phyloP scores from a whole-genome alignment of 352 stramenopile genomes.

The Globisporangium sylvaticum region DNA sequence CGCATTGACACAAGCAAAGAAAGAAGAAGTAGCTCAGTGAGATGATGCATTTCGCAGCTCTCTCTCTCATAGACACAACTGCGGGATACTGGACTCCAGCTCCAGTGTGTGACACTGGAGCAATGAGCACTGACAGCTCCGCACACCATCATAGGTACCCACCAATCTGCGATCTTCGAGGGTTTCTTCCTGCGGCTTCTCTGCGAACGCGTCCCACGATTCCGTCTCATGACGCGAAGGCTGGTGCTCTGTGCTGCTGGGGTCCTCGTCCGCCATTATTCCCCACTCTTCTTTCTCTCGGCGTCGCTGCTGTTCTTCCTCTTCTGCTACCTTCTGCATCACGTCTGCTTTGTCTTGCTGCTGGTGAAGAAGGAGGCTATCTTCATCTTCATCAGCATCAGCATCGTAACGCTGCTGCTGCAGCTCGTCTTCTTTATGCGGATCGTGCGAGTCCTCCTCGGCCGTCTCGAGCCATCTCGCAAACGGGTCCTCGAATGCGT shows the following conservation, averaged over 20 bases:
- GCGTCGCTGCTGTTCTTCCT: background rate
- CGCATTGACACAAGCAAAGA: background rate
- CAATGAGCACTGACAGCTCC: too few species aligned
- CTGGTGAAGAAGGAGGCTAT: too few species aligned
- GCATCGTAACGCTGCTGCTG: too few species aligned
- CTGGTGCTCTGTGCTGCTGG: background rate
- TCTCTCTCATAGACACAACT: background rate
- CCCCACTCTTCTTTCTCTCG: background rate
- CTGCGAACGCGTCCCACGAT: background rate
- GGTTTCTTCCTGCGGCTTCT: background rate
- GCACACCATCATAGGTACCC: too few species aligned
- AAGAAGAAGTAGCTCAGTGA: background rate
- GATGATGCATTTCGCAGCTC: background rate
- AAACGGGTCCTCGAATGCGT: slow-evolving; percentile 12
- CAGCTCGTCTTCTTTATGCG: background rate
- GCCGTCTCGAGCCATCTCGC: background rate
- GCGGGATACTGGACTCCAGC: background rate
- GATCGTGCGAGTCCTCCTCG: background rate
- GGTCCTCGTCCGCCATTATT: background rate
- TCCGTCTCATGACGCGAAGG: background rate
- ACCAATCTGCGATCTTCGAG: slow-evolving; percentile 8
- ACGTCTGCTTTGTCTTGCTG: too few species aligned
- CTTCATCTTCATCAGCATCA: too few species aligned
- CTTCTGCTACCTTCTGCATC: too few species aligned
- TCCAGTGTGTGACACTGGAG: background rate